Conservation (phyloP, 768 basidiomycete genomes). For the Plicaturopsis crispa region DNA sequence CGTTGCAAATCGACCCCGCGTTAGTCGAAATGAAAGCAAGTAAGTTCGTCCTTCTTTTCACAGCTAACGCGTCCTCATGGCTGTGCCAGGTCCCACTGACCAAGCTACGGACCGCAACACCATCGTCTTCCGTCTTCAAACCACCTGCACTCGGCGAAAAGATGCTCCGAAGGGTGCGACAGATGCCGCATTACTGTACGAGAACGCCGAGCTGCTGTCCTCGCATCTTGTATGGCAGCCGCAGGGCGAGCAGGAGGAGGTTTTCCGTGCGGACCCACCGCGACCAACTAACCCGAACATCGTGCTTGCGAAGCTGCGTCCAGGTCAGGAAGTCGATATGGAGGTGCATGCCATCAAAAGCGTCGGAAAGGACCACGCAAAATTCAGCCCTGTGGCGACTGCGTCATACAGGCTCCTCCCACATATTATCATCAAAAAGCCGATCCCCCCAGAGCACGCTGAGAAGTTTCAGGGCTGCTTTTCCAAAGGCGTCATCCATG, state of each 20-base stretch:
- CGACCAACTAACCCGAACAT: constrained; percentile 73
- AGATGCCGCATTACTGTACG: constrained; percentile 59
- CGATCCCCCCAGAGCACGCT: constrained; percentile 70
- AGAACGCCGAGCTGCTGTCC: constrained; percentile 62
- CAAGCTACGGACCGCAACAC: constrained; percentile 85
- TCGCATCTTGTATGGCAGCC: constrained; percentile 69
- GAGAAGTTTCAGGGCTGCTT: constrained; percentile 87
- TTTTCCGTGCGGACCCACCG: constrained; percentile 47
- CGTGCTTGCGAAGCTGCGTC: constrained; percentile 84
- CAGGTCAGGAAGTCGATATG: constrained; percentile 82
- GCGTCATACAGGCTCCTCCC: constrained; percentile 94
- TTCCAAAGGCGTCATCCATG: constrained; percentile 68
- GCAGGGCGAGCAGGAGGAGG: constrained; percentile 69
- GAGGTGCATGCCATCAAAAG: constrained; percentile 91
- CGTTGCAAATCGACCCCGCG: constrained; percentile 79
- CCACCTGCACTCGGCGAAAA: constrained; percentile 57
- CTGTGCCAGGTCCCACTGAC: constrained; percentile 32
- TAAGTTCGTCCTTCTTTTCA: constrained; percentile 13
- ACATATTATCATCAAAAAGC: constrained; percentile 65
- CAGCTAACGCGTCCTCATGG: neutral
- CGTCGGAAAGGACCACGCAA: constrained; percentile 91
- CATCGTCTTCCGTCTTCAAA: constrained; percentile 73
- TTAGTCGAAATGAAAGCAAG: constrained; percentile 50
- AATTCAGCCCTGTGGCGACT: constrained; percentile 90
- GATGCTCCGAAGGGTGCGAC: constrained; percentile 42